These are phyloP conservation scores for Noccaea bulbosa DNA, from an alignment of 345 rosid genomes.

Conservation along the genomic window DNA sequence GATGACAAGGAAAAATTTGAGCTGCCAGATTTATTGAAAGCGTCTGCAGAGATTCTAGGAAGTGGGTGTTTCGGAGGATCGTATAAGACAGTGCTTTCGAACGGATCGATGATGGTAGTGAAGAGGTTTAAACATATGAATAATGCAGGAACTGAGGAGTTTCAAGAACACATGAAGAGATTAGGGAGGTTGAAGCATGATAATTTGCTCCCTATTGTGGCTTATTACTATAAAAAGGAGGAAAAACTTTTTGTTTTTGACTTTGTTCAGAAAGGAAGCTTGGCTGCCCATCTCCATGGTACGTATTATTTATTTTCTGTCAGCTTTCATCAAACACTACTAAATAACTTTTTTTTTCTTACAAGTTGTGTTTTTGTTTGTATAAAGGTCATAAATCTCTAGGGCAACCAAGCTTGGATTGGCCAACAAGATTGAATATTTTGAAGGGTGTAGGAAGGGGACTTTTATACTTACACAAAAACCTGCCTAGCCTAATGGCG, in stretches of 20 bases:
- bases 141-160: conserved; percentile 74
- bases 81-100: conserved; percentile 62
- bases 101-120: conserved; percentile 71
- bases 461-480: conserved; percentile 62
- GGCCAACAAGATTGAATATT: conserved; percentile 74
- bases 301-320: conserved; percentile 17
- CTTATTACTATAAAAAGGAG: conserved; percentile 83
- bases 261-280: conserved; percentile 63
- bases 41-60: conserved; percentile 90
- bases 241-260: conserved; percentile 81
- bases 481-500: conserved; percentile 69
- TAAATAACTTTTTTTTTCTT: background rate
- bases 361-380: background rate
- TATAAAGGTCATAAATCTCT: conserved; percentile 55
- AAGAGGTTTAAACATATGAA: conserved; percentile 91
- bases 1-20: conserved; percentile 78
- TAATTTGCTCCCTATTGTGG: conserved; percentile 78
- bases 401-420: conserved; percentile 62
- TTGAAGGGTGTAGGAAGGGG: conserved; percentile 79
- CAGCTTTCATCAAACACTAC: background rate
- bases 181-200: conserved; percentile 72
- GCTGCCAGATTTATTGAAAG: conserved; percentile 70
- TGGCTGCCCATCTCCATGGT: conserved; percentile 90
- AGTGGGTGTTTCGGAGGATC: conserved; percentile 88
- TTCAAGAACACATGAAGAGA: conserved; percentile 83